These are phyloP conservation scores for Caloboletus firmus DNA, from an alignment of 1,284 basidiomycete species.

Conservation along the genomic window DNA sequence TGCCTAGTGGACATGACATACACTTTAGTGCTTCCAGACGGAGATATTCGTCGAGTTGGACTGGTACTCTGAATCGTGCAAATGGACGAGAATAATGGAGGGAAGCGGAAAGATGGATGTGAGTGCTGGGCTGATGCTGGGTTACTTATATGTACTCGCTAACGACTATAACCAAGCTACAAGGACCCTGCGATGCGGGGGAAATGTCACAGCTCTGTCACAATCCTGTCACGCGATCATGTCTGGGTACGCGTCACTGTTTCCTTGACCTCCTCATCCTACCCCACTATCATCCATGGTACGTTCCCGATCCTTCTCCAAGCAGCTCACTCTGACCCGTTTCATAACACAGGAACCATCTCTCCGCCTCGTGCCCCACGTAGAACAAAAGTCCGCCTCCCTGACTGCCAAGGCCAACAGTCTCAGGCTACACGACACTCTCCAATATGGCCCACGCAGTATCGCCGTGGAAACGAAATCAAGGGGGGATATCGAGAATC, in stretches of 20 bases:
- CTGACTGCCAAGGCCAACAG: constrained; percentile 67
- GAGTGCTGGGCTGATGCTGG: constrained; percentile 6
- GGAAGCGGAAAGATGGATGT: not conserved
- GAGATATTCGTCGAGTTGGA: not conserved
- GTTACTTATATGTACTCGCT: constrained; percentile 19
- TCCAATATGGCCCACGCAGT: constrained; percentile 73
- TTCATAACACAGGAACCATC: constrained; percentile 54
- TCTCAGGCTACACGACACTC: constrained; percentile 77
- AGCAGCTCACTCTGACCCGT: not conserved
- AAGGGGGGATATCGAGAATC: constrained; percentile 53
- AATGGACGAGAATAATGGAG: not conserved
- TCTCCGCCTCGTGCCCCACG: constrained; percentile 63
- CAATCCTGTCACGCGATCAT: constrained; percentile 24
- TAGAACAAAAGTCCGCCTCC: constrained; percentile 58
- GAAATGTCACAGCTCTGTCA: constrained; percentile 28
- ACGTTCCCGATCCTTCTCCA: constrained; percentile 2
- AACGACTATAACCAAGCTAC: not conserved
- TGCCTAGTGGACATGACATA: constrained; percentile 49
- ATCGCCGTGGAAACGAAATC: constrained; percentile 69
- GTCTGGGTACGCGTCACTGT: constrained; percentile 29
- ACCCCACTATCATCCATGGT: constrained; percentile 43
- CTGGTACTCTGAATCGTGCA: not conserved
- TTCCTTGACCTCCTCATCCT: constrained; percentile 11
- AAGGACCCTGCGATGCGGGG: constrained; percentile 12
- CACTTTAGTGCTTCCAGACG: not conserved